A percentile compares a stretch with the other conserved stretches of the same genome.
phyloP scores from a whole-genome alignment of 768 basidiomycete genomes.

The Podaxis rugospora region DNA sequence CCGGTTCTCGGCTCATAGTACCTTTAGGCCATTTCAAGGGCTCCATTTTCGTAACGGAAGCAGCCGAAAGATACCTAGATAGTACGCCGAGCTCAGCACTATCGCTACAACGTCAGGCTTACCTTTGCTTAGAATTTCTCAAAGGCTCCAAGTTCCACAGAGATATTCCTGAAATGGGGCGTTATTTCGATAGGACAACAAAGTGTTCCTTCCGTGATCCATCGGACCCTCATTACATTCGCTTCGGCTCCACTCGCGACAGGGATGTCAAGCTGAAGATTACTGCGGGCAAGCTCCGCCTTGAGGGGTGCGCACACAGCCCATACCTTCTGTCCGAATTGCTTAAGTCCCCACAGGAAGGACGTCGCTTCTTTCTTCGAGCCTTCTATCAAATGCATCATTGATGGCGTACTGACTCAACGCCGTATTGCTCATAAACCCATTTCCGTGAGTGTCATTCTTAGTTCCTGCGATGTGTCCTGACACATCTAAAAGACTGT shows the following conservation, averaged over 20 bases:
- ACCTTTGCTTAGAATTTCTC: constrained; percentile 26
- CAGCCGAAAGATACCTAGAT: constrained; percentile 28
- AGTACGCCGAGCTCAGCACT: constrained; percentile 20
- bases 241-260: constrained; percentile 35
- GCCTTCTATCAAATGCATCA: constrained; percentile 28
- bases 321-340: too few relatives aligned
- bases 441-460: constrained; percentile 20
- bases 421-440: constrained; percentile 13
- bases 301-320: constrained; percentile 23
- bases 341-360: not conserved
- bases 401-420: constrained; percentile 20
- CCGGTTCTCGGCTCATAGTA: not conserved
- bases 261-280: constrained; percentile 32
- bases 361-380: constrained; percentile 23
- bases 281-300: constrained; percentile 37
- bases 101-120: not conserved
- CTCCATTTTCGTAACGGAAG: constrained; percentile 41
- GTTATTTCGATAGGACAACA: constrained; percentile 38
- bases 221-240: constrained; percentile 34
- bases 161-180: constrained; percentile 32
- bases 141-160: constrained; percentile 30
- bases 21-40: constrained; percentile 38
- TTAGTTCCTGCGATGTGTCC: not conserved
- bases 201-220: constrained; percentile 35
- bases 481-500: constrained; percentile 15